Base-by-base conservation (phyloP, 768 basidiomycete genomes). In the Mycena haematopus region DNA sequence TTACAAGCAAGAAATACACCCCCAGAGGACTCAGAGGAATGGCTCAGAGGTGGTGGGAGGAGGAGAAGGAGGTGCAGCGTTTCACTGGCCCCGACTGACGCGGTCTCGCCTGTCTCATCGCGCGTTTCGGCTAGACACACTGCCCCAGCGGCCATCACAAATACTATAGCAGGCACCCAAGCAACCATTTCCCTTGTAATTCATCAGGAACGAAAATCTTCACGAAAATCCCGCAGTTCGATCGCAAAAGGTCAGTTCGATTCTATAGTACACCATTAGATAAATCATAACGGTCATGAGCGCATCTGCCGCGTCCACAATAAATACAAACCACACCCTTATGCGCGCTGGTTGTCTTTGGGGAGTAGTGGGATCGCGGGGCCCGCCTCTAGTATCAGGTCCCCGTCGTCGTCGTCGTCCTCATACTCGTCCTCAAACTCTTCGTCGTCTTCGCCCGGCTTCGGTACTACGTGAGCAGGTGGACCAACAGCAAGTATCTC, bases 321-420 rank as follows among this genome's bases (percentile, higher is more conserved):
- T 63, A 58, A 58, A 54, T 58, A 63, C 63, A 54, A 46, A 22
- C 51, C 44, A 42, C 40, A 42, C 40, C 4, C 22, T 65, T 56
- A 40, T 15, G 29, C 36, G 14, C 46, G 42, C 29, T 36, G 29
- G 44, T 44, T 24, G 42, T 70, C 65, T 56, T 72, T 68, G 11
- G 62, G 58, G 51, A 72, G 69, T 15, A 40, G 42, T n/a, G 70
- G 65, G 35, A 79, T 73, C 33, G 84, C 81, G 4, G 91, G 90
- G 1, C 91, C 91, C 21, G 88, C 83, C 75, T 91, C 91, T 68
- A 92, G 76, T 69, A 92, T 89, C 24, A 92, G 74, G 67, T 92
- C 90, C 21, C 82, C 85, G 67, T 91, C 89, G 29, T 82, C 85
- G 67, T 91, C 89, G 29, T 82, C 80, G 36, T 85, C 85, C 15